These are phyloP conservation scores for Trichosporon asahii DNA, from an alignment of 1,284 basidiomycete genomes.

Conservation along the genomic window DNA sequence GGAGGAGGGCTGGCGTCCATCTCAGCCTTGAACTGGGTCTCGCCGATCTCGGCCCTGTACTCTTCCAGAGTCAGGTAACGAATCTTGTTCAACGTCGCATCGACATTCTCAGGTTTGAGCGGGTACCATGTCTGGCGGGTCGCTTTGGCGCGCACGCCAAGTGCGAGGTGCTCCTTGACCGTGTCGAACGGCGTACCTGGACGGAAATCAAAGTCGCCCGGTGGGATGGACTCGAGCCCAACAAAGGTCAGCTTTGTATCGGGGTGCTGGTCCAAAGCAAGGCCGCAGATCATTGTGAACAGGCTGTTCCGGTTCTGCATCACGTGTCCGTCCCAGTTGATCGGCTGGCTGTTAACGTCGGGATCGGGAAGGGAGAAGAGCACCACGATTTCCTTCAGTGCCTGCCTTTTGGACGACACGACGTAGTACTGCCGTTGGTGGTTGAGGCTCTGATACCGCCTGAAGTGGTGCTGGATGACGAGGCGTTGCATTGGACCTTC, in stretches of 20 bases:
- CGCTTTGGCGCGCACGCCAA: background rate
- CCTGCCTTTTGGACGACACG: background rate
- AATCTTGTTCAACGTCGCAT: background rate
- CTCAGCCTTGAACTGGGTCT: constrained; percentile 7
- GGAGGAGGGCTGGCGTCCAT: background rate
- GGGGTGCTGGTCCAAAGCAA: background rate
- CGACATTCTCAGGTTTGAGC: background rate
- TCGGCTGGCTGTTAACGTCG: background rate
- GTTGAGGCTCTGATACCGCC: background rate
- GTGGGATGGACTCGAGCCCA: background rate
- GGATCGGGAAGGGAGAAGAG: background rate
- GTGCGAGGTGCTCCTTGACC: background rate
- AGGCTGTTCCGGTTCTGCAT: background rate
- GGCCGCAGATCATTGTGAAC: background rate
- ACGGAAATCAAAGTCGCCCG: background rate
- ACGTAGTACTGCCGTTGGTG: background rate
- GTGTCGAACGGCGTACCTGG: background rate
- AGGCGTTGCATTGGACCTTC: background rate
- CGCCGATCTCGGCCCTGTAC: constrained; percentile 3
- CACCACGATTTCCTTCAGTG: background rate
- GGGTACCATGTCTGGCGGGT: background rate
- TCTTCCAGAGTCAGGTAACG: background rate
- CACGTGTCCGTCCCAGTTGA: background rate
- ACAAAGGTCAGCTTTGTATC: background rate
- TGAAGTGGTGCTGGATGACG: background rate